phyloP scores from a whole-genome alignment of 1,139 yeast genomes.

The Magnusiomyces tetraspermus region DNA sequence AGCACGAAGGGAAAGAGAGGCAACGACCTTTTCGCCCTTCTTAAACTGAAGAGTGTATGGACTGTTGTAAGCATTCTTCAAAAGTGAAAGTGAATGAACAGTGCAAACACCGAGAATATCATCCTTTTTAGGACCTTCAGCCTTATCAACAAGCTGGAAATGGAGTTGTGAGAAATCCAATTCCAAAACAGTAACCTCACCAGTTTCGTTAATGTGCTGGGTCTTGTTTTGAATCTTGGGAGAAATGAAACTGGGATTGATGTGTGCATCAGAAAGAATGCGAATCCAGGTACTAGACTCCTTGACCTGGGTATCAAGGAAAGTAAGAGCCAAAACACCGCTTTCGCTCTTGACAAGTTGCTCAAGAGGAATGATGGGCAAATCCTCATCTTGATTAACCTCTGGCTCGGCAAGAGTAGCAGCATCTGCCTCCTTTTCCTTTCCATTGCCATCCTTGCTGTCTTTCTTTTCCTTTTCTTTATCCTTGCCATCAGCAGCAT shows the following conservation, averaged over 20 bases:
- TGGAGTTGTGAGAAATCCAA: slow-evolving; percentile 61
- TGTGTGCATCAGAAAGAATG: slow-evolving; percentile 63
- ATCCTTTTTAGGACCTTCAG: slow-evolving; percentile 42
- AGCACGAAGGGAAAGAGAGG: slow-evolving; percentile 48
- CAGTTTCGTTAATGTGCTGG: slow-evolving; percentile 38
- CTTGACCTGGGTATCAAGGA: slow-evolving; percentile 46
- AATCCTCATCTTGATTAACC: slow-evolving; percentile 26
- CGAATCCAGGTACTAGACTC: slow-evolving; percentile 55
- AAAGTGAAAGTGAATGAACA: slow-evolving; percentile 58
- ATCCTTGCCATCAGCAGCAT: slow-evolving; percentile 20
- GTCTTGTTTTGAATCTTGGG: slow-evolving; percentile 34
- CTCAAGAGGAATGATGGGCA: slow-evolving; percentile 46
- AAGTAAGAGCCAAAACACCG: slow-evolving; percentile 67
- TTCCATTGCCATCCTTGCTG: slow-evolving; percentile 17
- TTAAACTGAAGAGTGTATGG: slow-evolving; percentile 47
- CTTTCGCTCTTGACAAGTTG: slow-evolving; percentile 54
- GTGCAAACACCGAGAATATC: slow-evolving; percentile 54
- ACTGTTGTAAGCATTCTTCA: slow-evolving; percentile 53
- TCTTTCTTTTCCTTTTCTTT: slow-evolving; percentile 26
- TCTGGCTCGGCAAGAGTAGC: slow-evolving; percentile 13
- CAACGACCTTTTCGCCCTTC: slow-evolving; percentile 45
- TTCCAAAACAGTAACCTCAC: slow-evolving; percentile 68
- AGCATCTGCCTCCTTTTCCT: slow-evolving; percentile 11
- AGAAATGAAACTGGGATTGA: slow-evolving; percentile 51
- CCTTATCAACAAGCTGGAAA: slow-evolving; percentile 49